Conservation (phyloP, 345 rosid genomes). For the Trapa bicornis region DNA sequence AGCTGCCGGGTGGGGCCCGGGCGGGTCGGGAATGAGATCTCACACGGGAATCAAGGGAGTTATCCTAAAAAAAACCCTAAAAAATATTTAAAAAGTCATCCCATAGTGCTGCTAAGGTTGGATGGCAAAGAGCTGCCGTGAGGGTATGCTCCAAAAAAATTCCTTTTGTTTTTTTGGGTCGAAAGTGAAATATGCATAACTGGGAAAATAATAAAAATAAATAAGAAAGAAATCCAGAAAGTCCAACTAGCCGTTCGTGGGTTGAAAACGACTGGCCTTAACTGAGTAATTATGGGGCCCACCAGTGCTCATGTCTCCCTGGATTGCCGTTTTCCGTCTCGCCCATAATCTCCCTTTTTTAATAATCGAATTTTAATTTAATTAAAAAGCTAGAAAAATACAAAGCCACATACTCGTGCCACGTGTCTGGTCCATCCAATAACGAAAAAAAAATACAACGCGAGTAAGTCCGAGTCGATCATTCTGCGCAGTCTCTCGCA, state of each 20-base stretch:
- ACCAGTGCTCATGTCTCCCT: background rate
- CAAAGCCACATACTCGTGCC: background rate
- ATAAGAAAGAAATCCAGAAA: background rate
- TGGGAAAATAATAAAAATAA: background rate
- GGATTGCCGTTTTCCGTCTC: background rate
- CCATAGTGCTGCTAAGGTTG: background rate
- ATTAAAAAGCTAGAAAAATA: background rate
- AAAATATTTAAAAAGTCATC: no score
- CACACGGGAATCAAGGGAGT: background rate
- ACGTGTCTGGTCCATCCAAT: background rate
- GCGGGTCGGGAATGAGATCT: no score
- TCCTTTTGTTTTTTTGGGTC: no score
- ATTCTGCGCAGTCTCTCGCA: no score
- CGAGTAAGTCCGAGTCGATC: no score
- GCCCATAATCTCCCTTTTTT: background rate
- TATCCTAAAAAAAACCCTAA: no score
- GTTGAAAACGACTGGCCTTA: background rate
- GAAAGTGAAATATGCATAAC: no score
- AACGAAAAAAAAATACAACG: no score
- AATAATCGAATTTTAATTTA: no score
- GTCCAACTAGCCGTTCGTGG: slow-evolving; percentile 1
- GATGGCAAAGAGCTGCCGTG: slow-evolving; percentile 2
- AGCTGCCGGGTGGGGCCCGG: no score
- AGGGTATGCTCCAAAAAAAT: background rate
- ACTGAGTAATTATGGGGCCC: background rate